A percentile compares a stretch with the other conserved stretches of the same genome.
Evolutionary conservation across 2,329 filamentous ascomycete genomes (phyloP).

Genomic region (Fusarium xyrophilum): DNA sequence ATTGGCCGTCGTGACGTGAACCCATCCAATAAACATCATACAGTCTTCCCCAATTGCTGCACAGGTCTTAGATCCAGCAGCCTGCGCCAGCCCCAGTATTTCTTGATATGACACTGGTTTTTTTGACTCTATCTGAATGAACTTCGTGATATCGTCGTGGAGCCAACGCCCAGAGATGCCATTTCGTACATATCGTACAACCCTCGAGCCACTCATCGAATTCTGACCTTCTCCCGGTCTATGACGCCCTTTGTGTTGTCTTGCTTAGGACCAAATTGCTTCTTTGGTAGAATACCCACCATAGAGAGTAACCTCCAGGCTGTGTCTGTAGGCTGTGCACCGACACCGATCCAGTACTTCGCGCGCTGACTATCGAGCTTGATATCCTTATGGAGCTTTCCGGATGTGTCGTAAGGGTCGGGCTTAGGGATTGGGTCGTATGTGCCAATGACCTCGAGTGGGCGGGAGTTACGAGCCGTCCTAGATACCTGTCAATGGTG

Average conservation of each 20-base stretch:
- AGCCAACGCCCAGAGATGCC: slow-evolving; percentile 42
- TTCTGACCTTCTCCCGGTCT: slow-evolving; percentile 40
- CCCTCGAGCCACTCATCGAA: slow-evolving; percentile 36
- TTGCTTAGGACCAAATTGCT: slow-evolving; percentile 46
- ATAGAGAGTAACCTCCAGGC: slow-evolving; percentile 86
- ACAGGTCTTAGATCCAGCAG: background rate
- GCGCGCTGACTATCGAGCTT: slow-evolving; percentile 81
- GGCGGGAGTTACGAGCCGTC: slow-evolving; percentile 84
- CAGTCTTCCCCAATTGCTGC: slow-evolving; percentile 3
- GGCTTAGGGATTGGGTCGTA: slow-evolving; percentile 73
- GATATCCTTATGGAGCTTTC: slow-evolving; percentile 86
- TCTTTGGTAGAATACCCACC: slow-evolving; percentile 61
- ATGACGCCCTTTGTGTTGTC: slow-evolving; percentile 40
- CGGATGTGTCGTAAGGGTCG: slow-evolving; percentile 66
- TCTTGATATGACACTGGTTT: background rate
- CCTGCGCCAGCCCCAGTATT: background rate
- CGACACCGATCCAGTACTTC: slow-evolving; percentile 96
- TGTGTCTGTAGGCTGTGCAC: slow-evolving; percentile 90
- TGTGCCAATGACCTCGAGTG: slow-evolving; percentile 89
- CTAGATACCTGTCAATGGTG: slow-evolving; percentile 52
- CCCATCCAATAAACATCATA: slow-evolving; percentile 21
- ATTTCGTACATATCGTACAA: slow-evolving; percentile 43
- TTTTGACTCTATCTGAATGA: slow-evolving; percentile 6
- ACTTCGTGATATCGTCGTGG: slow-evolving; percentile 22
- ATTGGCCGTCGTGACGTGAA: background rate